phyloP scores from a whole-genome alignment of 352 stramenopile genomes.

The Pythium biforme region DNA sequence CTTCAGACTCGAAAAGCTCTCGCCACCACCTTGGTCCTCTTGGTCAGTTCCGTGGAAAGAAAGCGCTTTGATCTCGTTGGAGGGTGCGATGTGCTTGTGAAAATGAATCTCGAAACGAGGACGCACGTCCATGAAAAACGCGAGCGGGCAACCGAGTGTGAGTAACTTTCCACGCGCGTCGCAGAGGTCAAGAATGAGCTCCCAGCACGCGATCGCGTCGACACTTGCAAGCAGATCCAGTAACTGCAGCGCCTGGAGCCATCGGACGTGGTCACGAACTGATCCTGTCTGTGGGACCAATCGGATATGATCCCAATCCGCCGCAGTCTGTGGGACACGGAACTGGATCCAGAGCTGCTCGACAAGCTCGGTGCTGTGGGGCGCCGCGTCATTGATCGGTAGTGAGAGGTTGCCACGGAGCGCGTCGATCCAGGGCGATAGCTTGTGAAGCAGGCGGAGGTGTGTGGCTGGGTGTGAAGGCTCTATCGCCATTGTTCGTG shows the following conservation, averaged over 20 bases:
- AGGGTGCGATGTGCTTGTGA: not conserved
- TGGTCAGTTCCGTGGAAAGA: no score
- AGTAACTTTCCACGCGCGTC: not conserved
- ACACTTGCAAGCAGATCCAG: not conserved
- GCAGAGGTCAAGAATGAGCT: not conserved
- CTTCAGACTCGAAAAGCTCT: no score
- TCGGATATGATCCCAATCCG: no score
- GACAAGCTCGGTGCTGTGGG: not conserved
- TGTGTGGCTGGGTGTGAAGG: no score
- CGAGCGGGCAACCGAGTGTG: not conserved
- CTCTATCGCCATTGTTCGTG: no score
- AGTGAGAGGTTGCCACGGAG: not conserved
- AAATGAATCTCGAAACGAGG: not conserved
- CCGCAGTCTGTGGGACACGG: no score
- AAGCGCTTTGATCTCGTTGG: not conserved
- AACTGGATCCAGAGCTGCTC: not conserved
- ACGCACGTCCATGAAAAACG: not conserved
- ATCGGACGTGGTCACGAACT: not conserved
- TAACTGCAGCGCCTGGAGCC: not conserved
- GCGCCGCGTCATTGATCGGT: not conserved
- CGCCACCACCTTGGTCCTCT: no score
- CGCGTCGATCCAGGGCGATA: not conserved
- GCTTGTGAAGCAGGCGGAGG: no score
- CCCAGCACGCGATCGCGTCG: not conserved
- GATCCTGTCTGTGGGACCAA: not conserved